Conservation (phyloP, 148 eudicot genomes). For the Rhododendron kiyosumense region DNA sequence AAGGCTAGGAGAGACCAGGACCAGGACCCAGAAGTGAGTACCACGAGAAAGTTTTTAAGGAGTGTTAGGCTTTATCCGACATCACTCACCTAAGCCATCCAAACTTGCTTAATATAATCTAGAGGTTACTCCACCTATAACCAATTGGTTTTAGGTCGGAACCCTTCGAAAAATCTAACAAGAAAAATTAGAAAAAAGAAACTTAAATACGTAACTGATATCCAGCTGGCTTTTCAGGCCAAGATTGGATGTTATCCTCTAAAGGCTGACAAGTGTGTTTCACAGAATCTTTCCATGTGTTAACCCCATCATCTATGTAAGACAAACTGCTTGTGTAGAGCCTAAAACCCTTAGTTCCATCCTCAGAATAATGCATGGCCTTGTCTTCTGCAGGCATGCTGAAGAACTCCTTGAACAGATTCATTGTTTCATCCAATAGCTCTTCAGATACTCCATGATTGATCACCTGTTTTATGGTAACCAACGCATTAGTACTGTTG, state of each 20-base stretch:
- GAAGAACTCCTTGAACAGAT: slow-evolving; percentile 10
- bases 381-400: slow-evolving; percentile 15
- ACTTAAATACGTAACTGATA: slow-evolving; percentile 7
- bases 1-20: too few relatives aligned
- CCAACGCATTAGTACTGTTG: background rate
- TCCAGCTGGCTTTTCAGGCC: slow-evolving; percentile 24
- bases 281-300: slow-evolving; percentile 22
- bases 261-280: slow-evolving; percentile 20
- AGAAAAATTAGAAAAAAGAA: background rate
- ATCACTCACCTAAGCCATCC: background rate
- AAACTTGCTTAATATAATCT: background rate
- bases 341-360: slow-evolving; percentile 10
- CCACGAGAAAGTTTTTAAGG: too few relatives aligned
- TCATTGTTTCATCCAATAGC: slow-evolving; percentile 21
- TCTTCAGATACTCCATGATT: slow-evolving; percentile 29
- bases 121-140: background rate
- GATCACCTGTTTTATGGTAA: background rate
- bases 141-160: background rate
- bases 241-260: slow-evolving; percentile 13
- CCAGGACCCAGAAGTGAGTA: background rate
- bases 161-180: background rate
- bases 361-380: slow-evolving; percentile 18
- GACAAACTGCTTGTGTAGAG: slow-evolving; percentile 26
- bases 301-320: slow-evolving; percentile 6
- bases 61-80: too few relatives aligned